phyloP scores from a whole-genome alignment of 148 eudicot genomes.

The Diospyros lotus region DNA sequence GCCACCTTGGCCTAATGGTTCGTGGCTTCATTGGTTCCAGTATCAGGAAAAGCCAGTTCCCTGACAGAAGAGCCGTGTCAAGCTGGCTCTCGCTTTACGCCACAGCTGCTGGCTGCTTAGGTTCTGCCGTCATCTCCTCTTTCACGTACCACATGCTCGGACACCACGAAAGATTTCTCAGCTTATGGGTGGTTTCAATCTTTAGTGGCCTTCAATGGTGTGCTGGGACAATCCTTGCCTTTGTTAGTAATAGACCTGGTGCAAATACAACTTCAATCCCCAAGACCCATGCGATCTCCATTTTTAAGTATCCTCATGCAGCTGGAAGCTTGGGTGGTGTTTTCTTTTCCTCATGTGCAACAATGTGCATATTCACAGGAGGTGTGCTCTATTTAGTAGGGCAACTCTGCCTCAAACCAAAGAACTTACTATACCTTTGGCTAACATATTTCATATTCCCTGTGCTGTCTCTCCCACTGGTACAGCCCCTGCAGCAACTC shows the following conservation, averaged over 20 bases:
- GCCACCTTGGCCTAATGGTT: conserved; percentile 46
- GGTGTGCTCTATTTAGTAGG: conserved; percentile 34
- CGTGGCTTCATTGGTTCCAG: conserved; percentile 29
- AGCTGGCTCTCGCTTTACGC: conserved; percentile 43
- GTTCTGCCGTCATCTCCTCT: conserved; percentile 33
- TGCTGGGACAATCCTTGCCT: conserved; percentile 30
- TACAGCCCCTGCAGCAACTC: conserved; percentile 34
- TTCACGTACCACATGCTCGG: conserved; percentile 41
- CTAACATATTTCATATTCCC: conserved; percentile 37
- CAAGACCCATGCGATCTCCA: conserved; percentile 30
- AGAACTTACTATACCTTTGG: conserved; percentile 24
- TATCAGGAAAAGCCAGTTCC: conserved; percentile 21
- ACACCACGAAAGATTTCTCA: conserved; percentile 24
- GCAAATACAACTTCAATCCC: conserved; percentile 4
- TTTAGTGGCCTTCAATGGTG: conserved; percentile 44
- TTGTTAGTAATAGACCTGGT: conserved; percentile 17
- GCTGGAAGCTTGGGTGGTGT: conserved; percentile 41
- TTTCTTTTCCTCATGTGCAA: conserved; percentile 36
- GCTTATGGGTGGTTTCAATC: conserved; percentile 48
- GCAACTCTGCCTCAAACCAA: conserved; percentile 23
- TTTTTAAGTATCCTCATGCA: conserved; percentile 43
- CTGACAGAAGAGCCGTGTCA: conserved; percentile 24
- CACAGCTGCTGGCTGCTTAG: conserved; percentile 43
- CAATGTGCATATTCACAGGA: conserved; percentile 40
- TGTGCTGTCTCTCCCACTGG: conserved; percentile 32